phyloP scores from a whole-genome alignment of 805 yeast genomes.

The Saccharomycopsis sp. region DNA sequence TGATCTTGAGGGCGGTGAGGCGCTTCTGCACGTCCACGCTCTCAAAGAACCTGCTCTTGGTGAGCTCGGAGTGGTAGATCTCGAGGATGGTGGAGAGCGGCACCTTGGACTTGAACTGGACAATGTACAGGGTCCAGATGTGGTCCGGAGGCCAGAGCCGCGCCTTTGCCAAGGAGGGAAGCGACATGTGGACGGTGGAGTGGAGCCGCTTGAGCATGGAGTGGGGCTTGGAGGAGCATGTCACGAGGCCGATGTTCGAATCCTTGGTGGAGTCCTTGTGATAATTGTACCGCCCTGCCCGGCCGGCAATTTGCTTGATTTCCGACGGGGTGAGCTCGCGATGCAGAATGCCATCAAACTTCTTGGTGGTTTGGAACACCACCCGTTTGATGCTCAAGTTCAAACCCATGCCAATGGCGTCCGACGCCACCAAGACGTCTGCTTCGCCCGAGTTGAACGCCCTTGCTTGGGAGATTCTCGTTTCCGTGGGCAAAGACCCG shows the following conservation, averaged over 20 bases:
- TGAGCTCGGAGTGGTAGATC: too few species aligned
- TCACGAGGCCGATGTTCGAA: background rate
- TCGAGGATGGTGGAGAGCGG: conserved; percentile 38
- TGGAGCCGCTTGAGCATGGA: too few species aligned
- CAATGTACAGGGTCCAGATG: conserved; percentile 57
- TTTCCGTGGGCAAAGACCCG: conserved; percentile 95
- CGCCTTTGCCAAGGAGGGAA: conserved; percentile 39
- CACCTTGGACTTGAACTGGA: conserved; percentile 46
- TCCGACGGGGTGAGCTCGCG: conserved; percentile 49
- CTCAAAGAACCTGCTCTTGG: too few species aligned
- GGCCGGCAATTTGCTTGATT: conserved; percentile 87
- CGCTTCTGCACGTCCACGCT: too few species aligned
- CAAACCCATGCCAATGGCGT: conserved; percentile 97
- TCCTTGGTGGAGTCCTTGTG: background rate
- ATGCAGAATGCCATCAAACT: conserved; percentile 57
- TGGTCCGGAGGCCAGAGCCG: conserved; percentile 73
- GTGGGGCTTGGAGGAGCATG: background rate
- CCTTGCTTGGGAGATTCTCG: conserved; percentile 74
- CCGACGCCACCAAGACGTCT: conserved; percentile 87
- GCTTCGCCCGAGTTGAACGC: conserved; percentile 71
- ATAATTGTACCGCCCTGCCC: conserved; percentile 77
- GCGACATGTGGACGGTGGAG: background rate
- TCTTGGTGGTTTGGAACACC: conserved; percentile 57
- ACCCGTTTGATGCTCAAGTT: conserved; percentile 77
- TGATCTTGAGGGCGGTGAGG: too few species aligned